Conservation (phyloP, 768 basidiomycete genomes). For the Amylocystis lapponica region DNA sequence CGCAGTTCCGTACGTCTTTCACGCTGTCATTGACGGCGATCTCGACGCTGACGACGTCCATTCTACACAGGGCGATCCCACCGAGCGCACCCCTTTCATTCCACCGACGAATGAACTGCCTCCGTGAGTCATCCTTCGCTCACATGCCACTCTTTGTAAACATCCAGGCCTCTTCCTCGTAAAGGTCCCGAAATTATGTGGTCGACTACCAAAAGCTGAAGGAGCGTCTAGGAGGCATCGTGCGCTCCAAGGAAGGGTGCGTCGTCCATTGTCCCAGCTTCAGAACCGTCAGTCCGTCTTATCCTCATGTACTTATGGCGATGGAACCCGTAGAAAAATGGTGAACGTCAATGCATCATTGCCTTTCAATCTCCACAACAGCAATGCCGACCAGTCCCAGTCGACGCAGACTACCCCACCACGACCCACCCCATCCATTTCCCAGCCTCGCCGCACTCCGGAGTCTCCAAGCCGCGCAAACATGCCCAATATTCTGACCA, state of each 20-base stretch:
- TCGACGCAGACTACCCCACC: slow-evolving; percentile 22
- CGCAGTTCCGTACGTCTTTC: slow-evolving; percentile 2
- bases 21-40: too few relatives aligned
- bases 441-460: slow-evolving; percentile 13
- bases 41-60: too few relatives aligned
- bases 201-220: slow-evolving; percentile 46
- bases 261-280: slow-evolving; percentile 17
- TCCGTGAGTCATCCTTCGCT: slow-evolving; percentile 18
- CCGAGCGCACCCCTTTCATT: slow-evolving; percentile 29
- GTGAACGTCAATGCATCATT: slow-evolving; percentile 57
- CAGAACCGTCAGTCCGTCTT: too few relatives aligned
- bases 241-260: slow-evolving; percentile 57
- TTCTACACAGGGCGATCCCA: slow-evolving; percentile 16
- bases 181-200: slow-evolving; percentile 15
- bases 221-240: slow-evolving; percentile 47
- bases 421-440: slow-evolving; percentile 13
- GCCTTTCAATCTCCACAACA: slow-evolving; percentile 57
- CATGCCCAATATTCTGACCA: too few relatives aligned
- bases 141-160: too few relatives aligned
- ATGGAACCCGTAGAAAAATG: slow-evolving; percentile 52
- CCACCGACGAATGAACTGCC: slow-evolving; percentile 22
- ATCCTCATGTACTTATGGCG: too few relatives aligned
- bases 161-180: too few relatives aligned
- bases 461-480: slow-evolving; percentile 14
- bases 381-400: slow-evolving; percentile 27